Evolutionary conservation across 2,329 filamentous ascomycete genomes (phyloP).

Genomic region (Hymenoscyphus repandus): DNA sequence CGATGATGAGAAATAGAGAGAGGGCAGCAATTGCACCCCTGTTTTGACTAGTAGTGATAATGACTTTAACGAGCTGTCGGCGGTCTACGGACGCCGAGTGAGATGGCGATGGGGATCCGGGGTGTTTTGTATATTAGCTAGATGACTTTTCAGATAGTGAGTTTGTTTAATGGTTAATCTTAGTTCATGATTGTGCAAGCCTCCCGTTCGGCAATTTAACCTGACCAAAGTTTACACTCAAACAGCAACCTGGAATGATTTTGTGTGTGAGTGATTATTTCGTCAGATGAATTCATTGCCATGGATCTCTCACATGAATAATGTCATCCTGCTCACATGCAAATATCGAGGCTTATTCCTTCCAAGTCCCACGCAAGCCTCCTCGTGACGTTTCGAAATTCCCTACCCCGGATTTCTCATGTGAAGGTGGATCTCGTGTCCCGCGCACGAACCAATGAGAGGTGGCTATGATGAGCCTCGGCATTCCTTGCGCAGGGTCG

Average conservation of each 20-base stretch:
- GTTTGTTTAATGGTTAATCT: neutral
- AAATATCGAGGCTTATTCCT: neutral
- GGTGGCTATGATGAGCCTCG: conserved; percentile 1
- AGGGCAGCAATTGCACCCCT: neutral
- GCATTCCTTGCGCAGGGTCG: neutral
- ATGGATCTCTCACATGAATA: neutral
- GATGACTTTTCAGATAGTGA: neutral
- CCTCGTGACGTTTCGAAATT: conserved; percentile 1
- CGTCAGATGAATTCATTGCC: too few species aligned
- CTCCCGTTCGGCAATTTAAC: too few species aligned
- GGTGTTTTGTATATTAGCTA: conserved; percentile 1
- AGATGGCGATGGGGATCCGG: neutral
- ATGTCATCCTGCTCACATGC: conserved; percentile 3
- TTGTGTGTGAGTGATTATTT: too few species aligned
- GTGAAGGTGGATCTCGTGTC: conserved; percentile 6
- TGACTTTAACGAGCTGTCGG: neutral
- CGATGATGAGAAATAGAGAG: conserved; percentile 2
- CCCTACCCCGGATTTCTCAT: conserved; percentile 8
- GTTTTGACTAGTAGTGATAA: too few species aligned
- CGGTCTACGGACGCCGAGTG: conserved; percentile 5
- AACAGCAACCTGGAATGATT: too few species aligned
- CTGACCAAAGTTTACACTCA: too few species aligned
- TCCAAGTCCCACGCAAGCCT: too few species aligned
- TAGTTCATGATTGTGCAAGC: neutral
- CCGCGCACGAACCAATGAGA: conserved; percentile 1